These are phyloP conservation scores for Fusarium foetens DNA, from an alignment of 2,329 filamentous ascomycete species.

Conservation along the genomic window DNA sequence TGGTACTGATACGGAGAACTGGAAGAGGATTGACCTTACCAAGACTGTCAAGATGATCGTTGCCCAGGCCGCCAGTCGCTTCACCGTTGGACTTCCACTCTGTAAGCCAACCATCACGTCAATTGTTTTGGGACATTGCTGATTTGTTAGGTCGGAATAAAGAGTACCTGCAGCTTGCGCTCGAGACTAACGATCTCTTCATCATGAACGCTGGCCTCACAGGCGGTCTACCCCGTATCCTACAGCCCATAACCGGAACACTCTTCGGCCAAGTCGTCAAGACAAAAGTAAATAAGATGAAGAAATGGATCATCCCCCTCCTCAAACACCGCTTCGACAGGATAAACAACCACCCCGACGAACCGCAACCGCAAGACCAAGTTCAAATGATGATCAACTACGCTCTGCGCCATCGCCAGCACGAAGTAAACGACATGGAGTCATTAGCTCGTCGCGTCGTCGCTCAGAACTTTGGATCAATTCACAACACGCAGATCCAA, in stretches of 20 bases:
- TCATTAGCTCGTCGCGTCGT: slow-evolving; percentile 48
- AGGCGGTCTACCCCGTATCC: slow-evolving; percentile 43
- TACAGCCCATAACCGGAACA: slow-evolving; percentile 48
- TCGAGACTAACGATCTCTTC: slow-evolving; percentile 47
- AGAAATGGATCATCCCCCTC: slow-evolving; percentile 42
- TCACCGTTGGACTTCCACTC: slow-evolving; percentile 47
- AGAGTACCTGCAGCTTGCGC: slow-evolving; percentile 47
- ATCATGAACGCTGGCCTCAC: slow-evolving; percentile 49
- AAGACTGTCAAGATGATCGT: slow-evolving; percentile 44
- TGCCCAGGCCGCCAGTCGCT: slow-evolving; percentile 47
- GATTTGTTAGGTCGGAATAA: slow-evolving; percentile 45
- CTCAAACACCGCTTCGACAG: slow-evolving; percentile 28
- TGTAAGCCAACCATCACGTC: slow-evolving; percentile 36
- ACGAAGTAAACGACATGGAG: slow-evolving; percentile 48
- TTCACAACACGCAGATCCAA: slow-evolving; percentile 54
- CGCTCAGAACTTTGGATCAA: slow-evolving; percentile 51
- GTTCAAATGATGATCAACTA: slow-evolving; percentile 56
- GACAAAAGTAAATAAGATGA: slow-evolving; percentile 41
- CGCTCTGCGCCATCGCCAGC: slow-evolving; percentile 50
- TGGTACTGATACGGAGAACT: slow-evolving; percentile 48
- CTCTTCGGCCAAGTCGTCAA: slow-evolving; percentile 39
- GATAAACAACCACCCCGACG: slow-evolving; percentile 8
- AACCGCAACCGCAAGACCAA: slow-evolving; percentile 49
- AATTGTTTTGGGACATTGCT: background rate
- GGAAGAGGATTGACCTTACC: slow-evolving; percentile 49